Evolutionary conservation across 2,329 filamentous ascomycete genomes (phyloP).

Genomic region (Raffaelea albimanens): DNA sequence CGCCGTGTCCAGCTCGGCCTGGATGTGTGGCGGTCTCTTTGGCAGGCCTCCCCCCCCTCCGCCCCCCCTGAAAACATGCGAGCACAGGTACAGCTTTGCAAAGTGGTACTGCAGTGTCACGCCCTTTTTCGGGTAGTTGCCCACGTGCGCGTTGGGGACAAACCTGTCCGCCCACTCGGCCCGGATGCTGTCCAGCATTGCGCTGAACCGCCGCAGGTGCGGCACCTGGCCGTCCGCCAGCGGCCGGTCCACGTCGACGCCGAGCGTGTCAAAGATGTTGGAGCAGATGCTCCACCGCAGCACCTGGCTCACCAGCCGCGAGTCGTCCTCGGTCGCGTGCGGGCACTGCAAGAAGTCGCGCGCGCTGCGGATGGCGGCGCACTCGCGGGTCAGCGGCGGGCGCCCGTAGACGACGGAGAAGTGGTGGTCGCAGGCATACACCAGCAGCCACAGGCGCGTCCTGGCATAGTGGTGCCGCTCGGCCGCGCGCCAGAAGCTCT

Average conservation of each 20-base stretch:
- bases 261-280: constrained; percentile 10
- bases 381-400: constrained; percentile 10
- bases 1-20: constrained; percentile 15
- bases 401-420: constrained; percentile 7
- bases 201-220: constrained; percentile 13
- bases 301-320: constrained; percentile 12
- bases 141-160: constrained; percentile 17
- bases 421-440: constrained; percentile 8
- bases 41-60: neutral
- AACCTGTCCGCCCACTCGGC: constrained; percentile 16
- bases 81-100: constrained; percentile 24
- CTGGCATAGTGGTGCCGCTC: neutral
- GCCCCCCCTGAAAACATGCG: constrained; percentile 19
- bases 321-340: constrained; percentile 11
- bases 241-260: constrained; percentile 6
- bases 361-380: neutral
- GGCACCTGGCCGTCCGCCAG: constrained; percentile 10
- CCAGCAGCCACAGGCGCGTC: constrained; percentile 2
- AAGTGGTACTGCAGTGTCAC: constrained; percentile 23
- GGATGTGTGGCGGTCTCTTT: neutral
- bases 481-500: neutral
- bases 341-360: constrained; percentile 5
- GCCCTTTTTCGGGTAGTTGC: constrained; percentile 23
- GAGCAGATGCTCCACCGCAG: constrained; percentile 10
- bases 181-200: constrained; percentile 15